Evolutionary conservation across 1,284 basidiomycete genomes (phyloP), one percentile per base, ranked within the genome.

Genomic region (Malassezia equina): DNA sequence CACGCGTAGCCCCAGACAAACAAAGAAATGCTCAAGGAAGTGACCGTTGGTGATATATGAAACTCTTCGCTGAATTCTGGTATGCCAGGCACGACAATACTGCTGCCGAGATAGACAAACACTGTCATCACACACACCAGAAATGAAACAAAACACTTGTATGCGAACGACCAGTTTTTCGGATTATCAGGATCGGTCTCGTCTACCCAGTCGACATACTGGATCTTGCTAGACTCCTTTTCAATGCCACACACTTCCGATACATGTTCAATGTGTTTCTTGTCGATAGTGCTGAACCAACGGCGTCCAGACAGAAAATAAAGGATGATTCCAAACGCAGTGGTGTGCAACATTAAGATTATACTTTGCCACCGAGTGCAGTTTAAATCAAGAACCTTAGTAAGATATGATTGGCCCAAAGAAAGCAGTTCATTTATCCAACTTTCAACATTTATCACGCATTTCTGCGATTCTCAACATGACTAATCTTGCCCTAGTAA

Each of bases 31-130:
- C 57, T 52, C 13, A 70, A 54, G 1, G 63, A 57, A 0, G 67
- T 58, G 9, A 60, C 36, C 9, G 59, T 53, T 7, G 29, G 27
- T 4, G 51, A 50, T 32, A 63, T 47, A 21, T 49, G 12, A 28
- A 64, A 67, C 13, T 55, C 52, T 11, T 28, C 12, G 78, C 19
- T 75, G 69, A 57, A 80, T 58, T 13, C 78, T 25, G 81, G 67
- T 27, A 83, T 71, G 0, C 80, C 79, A 1, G 81, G 82, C 13
- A 36, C 34, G 8, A 36, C n/a, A 36, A 19, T 36, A 36, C 34
- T 36, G n/a, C 34, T 36, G n/a, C 34, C 34, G 8, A 36, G 34
- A 19, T 36, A 84, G 3, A 80, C 77, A 60, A 82, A 81, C 34
- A 81, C 73, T 5, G 73, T 69, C 40, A 76, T 61, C 13, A 73